Conservation (phyloP, 1,284 basidiomycete species). For the Ceratobasidium sp. region DNA sequence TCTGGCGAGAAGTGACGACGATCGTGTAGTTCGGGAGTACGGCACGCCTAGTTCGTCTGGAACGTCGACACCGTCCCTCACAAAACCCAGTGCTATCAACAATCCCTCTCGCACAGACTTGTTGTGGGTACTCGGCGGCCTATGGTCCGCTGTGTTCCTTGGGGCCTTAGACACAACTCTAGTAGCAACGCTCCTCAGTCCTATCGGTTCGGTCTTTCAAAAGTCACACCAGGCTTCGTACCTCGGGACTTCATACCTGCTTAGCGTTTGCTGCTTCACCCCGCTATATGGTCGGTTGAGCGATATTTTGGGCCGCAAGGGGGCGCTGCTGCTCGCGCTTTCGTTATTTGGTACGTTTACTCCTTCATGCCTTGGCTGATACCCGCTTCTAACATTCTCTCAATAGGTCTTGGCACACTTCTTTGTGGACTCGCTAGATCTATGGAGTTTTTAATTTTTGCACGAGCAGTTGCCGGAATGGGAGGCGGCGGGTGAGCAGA, state of each 20-base stretch:
- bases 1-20: conserved; percentile 4
- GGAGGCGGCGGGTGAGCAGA: conserved; percentile 83
- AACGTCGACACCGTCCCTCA: conserved; percentile 27
- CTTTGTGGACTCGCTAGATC: conserved; percentile 85
- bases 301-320: conserved; percentile 83
- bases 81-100: conserved; percentile 22
- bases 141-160: conserved; percentile 84
- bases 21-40: conserved; percentile 28
- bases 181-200: conserved; percentile 76
- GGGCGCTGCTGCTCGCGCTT: conserved; percentile 76
- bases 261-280: conserved; percentile 89
- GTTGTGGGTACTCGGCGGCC: conserved; percentile 75
- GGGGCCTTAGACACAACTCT: conserved; percentile 80
- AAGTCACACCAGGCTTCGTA: conserved; percentile 85
- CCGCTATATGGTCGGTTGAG: conserved; percentile 76
- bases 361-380: conserved; percentile 42
- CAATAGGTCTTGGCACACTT: conserved; percentile 79
- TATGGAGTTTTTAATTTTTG: conserved; percentile 84
- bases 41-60: conserved; percentile 35
- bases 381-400: conserved; percentile 37
- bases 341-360: conserved; percentile 76
- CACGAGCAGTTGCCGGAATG: conserved; percentile 88
- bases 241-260: conserved; percentile 87
- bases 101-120: conserved; percentile 53
- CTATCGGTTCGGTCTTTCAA: conserved; percentile 83